Evolutionary conservation across 2,329 filamentous ascomycete genomes (phyloP).

Genomic region (Pseudopyrenochaeta lycopersici): DNA sequence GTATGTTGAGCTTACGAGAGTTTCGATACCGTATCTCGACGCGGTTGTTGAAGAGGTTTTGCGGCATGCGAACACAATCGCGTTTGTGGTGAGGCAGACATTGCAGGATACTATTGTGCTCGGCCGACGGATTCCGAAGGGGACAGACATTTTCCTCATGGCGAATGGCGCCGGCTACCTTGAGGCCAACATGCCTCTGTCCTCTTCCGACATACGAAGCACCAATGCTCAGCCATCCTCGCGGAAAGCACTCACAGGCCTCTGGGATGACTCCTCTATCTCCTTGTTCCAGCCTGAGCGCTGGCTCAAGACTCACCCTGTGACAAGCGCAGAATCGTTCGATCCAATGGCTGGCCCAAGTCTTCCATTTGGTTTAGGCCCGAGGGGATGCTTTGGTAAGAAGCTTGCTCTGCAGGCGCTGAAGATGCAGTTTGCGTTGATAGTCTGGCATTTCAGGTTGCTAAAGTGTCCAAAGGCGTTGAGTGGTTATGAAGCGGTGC

Average conservation of each 20-base stretch:
- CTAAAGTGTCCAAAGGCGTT: not conserved
- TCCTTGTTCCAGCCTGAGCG: not conserved
- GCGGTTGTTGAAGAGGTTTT: constrained; percentile 7
- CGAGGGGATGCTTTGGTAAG: constrained; percentile 8
- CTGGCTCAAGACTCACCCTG: constrained; percentile 1
- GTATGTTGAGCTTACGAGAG: not conserved
- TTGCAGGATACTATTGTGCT: not conserved
- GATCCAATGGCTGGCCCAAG: constrained; percentile 5
- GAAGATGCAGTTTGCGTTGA: constrained; percentile 8
- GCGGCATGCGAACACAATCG: constrained; percentile 6
- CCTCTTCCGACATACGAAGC: not conserved
- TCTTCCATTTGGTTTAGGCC: constrained; percentile 6
- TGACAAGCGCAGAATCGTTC: not conserved
- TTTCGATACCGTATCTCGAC: constrained; percentile 5
- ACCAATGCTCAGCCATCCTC: not conserved
- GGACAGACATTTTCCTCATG: constrained; percentile 10
- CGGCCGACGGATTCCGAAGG: not conserved
- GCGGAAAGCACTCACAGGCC: not conserved
- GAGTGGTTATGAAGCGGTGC: constrained; percentile 2
- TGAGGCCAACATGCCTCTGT: not conserved
- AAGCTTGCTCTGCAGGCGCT: constrained; percentile 8
- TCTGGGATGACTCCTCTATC: constrained; percentile 2
- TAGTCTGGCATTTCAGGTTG: constrained; percentile 6
- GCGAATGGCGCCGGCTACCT: constrained; percentile 7
- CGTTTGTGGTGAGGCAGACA: not conserved